Base-by-base conservation (phyloP, 2,329 filamentous ascomycete genomes). In the Alternaria atra region DNA sequence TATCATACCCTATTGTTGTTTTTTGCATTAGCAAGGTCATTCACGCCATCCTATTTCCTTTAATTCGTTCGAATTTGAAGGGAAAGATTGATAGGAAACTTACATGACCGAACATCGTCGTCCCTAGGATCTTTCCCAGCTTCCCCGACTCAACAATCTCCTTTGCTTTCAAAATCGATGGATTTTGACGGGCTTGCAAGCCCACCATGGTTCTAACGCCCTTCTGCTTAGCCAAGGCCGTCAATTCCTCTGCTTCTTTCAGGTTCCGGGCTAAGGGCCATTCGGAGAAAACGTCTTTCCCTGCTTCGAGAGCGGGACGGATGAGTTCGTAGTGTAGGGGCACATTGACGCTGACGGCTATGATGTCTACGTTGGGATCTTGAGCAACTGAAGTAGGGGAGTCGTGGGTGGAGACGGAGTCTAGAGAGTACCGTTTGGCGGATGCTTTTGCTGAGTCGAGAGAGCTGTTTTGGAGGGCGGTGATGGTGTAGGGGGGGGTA, bases 401-500 rank as follows among this genome's bases (percentile, higher is more conserved):
- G 17, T 77, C 82, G 65, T 86, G 82, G 2, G 82, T 79, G 12
- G 64, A 48, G 60, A 81, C 83, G 0, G 67, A 68, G 1, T 70
- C 15, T 7, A 86, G 72, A 2, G 71, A 67, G 65, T 82, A 82
- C 1, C 69, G 75, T 46, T 76, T 64, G 0, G 83, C 82, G 2
- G 80, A 80, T 6, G 79, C 75, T 37, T 80, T 71, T 10, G 44
- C 44, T 47, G 44, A 47, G 30, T 29, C n/a, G n/a, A 47, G 44
- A 20, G 76, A 80, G 17, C 80, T 82, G 71, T 86, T 86, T 65
- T 81, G 80, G 1, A 86, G 75, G 7, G 84, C 84, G n/a, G 80
- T 79, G 59, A 86, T 81, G 30, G 81, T 73, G 69, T 84, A 85
- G 6, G 78, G 72, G 3, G 75, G 52, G 1, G 73, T 73, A 3